These are phyloP conservation scores for Oenanthe sinensis DNA, from an alignment of 129 eudicot genomes.

Conservation along the genomic window DNA sequence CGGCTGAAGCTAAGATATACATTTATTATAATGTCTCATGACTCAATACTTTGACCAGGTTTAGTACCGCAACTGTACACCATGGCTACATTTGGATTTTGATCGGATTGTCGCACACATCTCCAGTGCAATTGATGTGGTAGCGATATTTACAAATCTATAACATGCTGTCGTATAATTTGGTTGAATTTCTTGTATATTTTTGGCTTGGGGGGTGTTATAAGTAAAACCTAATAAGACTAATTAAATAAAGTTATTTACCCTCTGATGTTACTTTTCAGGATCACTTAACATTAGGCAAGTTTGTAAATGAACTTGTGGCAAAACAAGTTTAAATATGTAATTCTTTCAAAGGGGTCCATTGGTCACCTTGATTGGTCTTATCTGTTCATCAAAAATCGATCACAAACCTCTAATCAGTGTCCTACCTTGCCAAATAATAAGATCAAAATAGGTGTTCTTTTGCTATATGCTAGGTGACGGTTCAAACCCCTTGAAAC, in stretches of 20 bases:
- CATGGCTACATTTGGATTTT: background rate
- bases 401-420: background rate
- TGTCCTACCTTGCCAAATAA: background rate
- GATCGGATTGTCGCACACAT: background rate
- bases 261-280: background rate
- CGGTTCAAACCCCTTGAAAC: background rate
- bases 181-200: background rate
- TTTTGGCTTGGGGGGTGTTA: background rate
- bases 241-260: background rate
- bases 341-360: conserved; percentile 5
- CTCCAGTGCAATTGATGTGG: background rate
- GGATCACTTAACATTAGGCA: background rate
- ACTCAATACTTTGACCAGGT: background rate
- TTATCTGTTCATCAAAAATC: background rate
- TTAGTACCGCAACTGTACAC: background rate
- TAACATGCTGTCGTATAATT: background rate
- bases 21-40: background rate
- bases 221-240: background rate
- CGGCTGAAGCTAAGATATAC: background rate
- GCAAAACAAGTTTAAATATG: background rate
- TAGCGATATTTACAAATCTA: background rate
- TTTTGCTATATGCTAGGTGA: background rate
- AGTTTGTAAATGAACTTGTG: background rate
- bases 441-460: background rate
- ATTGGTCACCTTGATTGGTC: conserved; percentile 7